phyloP scores from a whole-genome alignment of 2,329 filamentous ascomycete genomes.

The Ascochyta rabiei region DNA sequence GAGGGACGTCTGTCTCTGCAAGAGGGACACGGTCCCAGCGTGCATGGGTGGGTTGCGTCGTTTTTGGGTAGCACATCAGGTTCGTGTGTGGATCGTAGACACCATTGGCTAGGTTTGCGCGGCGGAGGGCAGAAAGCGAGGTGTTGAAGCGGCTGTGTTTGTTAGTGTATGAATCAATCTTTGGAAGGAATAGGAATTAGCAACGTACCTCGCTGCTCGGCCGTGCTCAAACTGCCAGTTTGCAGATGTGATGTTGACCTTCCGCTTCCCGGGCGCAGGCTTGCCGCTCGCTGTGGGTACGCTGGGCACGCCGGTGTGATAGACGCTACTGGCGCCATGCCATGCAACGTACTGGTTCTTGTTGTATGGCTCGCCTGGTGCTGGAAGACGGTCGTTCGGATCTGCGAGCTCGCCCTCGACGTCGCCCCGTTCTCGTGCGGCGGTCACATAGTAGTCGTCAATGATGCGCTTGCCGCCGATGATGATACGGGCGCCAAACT shows the following conservation, averaged over 20 bases:
- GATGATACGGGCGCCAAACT: conserved; percentile 93
- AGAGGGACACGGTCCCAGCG: conserved; percentile 75
- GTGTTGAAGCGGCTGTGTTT: conserved; percentile 79
- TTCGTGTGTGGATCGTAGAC: conserved; percentile 97
- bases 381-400: conserved; percentile 79
- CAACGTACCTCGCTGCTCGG: conserved; percentile 79
- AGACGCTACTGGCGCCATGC: conserved; percentile 96
- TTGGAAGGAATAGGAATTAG: not conserved
- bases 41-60: conserved; percentile 87
- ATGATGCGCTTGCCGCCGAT: conserved; percentile 84
- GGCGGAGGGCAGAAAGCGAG: conserved; percentile 70
- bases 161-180: conserved; percentile 19
- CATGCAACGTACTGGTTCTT: conserved; percentile 98
- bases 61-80: conserved; percentile 81
- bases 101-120: conserved; percentile 68
- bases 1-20: conserved; percentile 54
- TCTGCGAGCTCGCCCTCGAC: conserved; percentile 91
- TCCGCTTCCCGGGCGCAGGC: conserved; percentile 74
- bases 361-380: conserved; percentile 87
- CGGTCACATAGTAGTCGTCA: conserved; percentile 87
- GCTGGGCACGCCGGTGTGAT: conserved; percentile 80
- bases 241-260: conserved; percentile 85
- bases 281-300: conserved; percentile 79
- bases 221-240: conserved; percentile 99
- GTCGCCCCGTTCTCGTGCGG: conserved; percentile 75